Evolutionary conservation across 192 early-diverging fungal genomes (phyloP).

Genomic region (Irineochytrium annulatum): DNA sequence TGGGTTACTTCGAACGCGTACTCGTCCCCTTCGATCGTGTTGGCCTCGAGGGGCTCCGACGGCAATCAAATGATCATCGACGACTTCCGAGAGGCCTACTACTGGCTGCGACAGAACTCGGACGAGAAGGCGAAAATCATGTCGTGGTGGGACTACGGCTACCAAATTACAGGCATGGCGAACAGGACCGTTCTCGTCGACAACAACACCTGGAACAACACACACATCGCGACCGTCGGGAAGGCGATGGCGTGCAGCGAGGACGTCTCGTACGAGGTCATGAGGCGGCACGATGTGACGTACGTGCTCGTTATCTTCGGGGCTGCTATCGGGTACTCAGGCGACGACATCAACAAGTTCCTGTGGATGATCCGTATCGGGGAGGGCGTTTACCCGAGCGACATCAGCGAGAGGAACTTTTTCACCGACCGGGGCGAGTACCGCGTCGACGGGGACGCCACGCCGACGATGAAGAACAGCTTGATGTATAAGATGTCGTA

Average conservation of each 20-base stretch:
- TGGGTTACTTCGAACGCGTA: conserved; percentile 98
- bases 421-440: conserved; percentile 90
- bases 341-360: conserved; percentile 99
- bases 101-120: conserved; percentile 99
- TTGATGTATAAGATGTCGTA: conserved; percentile 98
- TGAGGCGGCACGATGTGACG: conserved; percentile 89
- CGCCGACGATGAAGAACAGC: conserved; percentile 82
- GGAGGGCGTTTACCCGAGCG: conserved; percentile 93
- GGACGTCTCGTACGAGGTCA: conserved; percentile 88
- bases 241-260: conserved; percentile 88
- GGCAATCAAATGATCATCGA: conserved; percentile 96
- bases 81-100: conserved; percentile 99
- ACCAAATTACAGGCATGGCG: conserved; percentile 99
- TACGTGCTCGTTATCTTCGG: conserved; percentile 98
- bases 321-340: conserved; percentile 93
- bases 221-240: conserved; percentile 98
- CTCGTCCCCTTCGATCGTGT: conserved; percentile 97
- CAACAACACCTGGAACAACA: conserved; percentile 99
- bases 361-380: conserved; percentile 99
- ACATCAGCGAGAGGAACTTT: conserved; percentile 84
- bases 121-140: conserved; percentile 87
- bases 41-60: conserved; percentile 81
- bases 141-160: conserved; percentile 99
- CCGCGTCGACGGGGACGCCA: conserved; percentile 83
- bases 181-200: conserved; percentile 95